Base-by-base conservation (phyloP, 805 yeast genomes). In the Peterozyma xylosa region DNA sequence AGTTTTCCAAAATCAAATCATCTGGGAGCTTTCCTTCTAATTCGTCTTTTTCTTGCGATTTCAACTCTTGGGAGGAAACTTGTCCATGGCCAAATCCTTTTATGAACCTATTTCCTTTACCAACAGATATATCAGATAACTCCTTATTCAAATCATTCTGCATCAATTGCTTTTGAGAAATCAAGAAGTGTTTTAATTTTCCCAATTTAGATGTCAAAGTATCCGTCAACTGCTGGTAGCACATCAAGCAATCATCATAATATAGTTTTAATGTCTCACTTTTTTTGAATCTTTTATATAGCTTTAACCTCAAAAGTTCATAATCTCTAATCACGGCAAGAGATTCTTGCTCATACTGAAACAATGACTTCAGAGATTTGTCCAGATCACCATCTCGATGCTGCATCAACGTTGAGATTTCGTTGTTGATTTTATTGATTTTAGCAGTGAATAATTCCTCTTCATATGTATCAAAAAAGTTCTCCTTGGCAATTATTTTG, bases 201-300 rank as follows among this genome's bases (percentile, higher is more conserved):
- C 30, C 6, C 32, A 44, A 44, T 37, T 44, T 44, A 3, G n/a
- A 10, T 17, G 37, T 14, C 5, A 40, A 33, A 13, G 11, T 11
- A 3, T 39, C 34, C 9, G 16, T 44, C 27, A 39, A 33, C 11
- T 33, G 32, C 13, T 36, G 33, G 32, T 39, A 44, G 10, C 39
- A 18, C 11, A 13, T n/a, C 17, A 44, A 15, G 7, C 33, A 27
- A 18, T 44, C 43, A 18, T 39, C 35, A 14, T 37, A 40, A 17
- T 37, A 44, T 18, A 44, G 37, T 29, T 35, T 39, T 13, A 33
- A 29, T 16, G 37, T 44, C 30, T 44, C 43, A 27, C 39, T 37
- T 33, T 35, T 17, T 27, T 39, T 40, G 27, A 36, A 44, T 15
- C 11, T 37, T n/a, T 30, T 21, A 14, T 11, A 35, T 32, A 37